These are phyloP conservation scores for Streptanthus diversifolius DNA, from an alignment of 345 rosid genomes.

Conservation along the genomic window DNA sequence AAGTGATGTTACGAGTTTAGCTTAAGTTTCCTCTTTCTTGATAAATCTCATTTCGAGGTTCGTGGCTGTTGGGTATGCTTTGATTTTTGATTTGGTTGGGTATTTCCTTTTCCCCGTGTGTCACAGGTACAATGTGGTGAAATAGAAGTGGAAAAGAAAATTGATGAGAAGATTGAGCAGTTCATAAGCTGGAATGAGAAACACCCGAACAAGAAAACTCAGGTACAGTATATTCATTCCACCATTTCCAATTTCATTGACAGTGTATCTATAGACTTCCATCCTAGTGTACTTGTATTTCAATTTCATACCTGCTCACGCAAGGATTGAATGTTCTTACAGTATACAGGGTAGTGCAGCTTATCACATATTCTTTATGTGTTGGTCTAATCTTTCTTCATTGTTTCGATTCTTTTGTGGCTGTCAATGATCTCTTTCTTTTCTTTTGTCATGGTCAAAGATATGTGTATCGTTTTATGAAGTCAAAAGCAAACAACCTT, in stretches of 20 bases:
- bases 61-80: background rate
- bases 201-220: slow-evolving; percentile 94
- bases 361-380: background rate
- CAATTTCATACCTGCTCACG: background rate
- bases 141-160: slow-evolving; percentile 80
- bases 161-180: slow-evolving; percentile 89
- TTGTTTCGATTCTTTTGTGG: background rate
- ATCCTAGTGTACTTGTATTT: background rate
- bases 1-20: background rate
- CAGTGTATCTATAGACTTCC: background rate
- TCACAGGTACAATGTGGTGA: slow-evolving; percentile 88
- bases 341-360: background rate
- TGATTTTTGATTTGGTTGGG: background rate
- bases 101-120: background rate
- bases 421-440: background rate
- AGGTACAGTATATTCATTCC: slow-evolving; percentile 50
- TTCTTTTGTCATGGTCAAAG: slow-evolving; percentile 38
- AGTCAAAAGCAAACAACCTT: slow-evolving; percentile 76
- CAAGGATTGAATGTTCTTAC: background rate
- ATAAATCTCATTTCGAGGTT: background rate
- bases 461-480: slow-evolving; percentile 89
- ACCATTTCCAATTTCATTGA: background rate
- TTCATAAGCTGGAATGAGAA: slow-evolving; percentile 87
- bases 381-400: background rate
- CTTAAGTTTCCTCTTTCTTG: background rate